These are phyloP conservation scores for Rhizophagus clarus DNA, from an alignment of 192 early-diverging fungal species.

Conservation along the genomic window DNA sequence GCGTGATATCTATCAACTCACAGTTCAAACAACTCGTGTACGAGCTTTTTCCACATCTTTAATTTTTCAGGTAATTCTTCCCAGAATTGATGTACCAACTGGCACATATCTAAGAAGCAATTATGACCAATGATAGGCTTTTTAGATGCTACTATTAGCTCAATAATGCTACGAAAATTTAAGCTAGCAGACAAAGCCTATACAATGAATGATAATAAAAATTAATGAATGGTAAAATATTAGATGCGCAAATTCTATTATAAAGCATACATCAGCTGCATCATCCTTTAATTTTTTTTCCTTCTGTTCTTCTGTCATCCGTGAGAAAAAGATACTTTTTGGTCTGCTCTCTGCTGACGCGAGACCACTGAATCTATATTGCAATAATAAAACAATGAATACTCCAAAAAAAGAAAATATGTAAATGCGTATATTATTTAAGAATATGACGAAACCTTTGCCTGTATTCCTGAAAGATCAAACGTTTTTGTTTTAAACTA, in stretches of 20 bases:
- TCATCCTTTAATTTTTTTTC: slow-evolving; percentile 32
- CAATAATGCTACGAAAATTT: slow-evolving; percentile 78
- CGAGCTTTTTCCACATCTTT: slow-evolving; percentile 64
- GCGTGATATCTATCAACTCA: slow-evolving; percentile 37
- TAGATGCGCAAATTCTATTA: neutral
- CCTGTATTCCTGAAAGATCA: slow-evolving; percentile 78
- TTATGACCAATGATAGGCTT: slow-evolving; percentile 91
- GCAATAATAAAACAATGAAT: neutral
- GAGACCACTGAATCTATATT: slow-evolving; percentile 49
- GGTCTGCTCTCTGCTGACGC: slow-evolving; percentile 42
- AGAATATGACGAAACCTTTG: slow-evolving; percentile 31
- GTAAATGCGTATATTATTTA: neutral
- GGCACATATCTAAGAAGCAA: slow-evolving; percentile 84
- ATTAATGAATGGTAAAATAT: neutral
- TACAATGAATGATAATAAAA: neutral
- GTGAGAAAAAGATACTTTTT: slow-evolving; percentile 47
- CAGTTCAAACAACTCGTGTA: slow-evolving; percentile 63
- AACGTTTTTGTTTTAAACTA: slow-evolving; percentile 66
- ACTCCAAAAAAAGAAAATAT: neutral
- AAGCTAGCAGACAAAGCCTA: slow-evolving; percentile 24
- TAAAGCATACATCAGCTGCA: neutral
- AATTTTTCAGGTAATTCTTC: slow-evolving; percentile 64
- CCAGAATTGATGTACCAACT: slow-evolving; percentile 77
- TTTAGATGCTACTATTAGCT: slow-evolving; percentile 66
- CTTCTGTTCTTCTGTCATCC: slow-evolving; percentile 53